Evolutionary conservation across 169 alveolate genomes (phyloP).

Genomic region (Ichthyophthirius multifiliis): DNA sequence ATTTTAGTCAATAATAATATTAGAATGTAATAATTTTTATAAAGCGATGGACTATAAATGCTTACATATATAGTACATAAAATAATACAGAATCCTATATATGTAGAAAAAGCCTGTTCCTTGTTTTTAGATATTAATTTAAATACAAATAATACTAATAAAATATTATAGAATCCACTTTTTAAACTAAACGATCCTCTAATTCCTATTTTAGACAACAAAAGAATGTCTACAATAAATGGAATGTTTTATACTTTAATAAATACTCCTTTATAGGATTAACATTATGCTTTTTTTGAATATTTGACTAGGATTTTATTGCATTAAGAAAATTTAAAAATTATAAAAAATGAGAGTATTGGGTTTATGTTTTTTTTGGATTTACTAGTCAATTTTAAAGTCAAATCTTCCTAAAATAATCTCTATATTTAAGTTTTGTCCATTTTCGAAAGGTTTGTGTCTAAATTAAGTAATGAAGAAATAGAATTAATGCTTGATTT

Average conservation of each 20-base stretch:
- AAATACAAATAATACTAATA: background rate
- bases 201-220: background rate
- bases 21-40: background rate
- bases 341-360: background rate
- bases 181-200: background rate
- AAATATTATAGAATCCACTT: background rate
- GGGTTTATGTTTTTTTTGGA: background rate
- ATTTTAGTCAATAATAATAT: background rate
- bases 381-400: background rate
- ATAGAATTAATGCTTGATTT: background rate
- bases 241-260: background rate
- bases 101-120: background rate
- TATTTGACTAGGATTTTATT: background rate
- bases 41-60: background rate
- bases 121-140: background rate
- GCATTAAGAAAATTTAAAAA: background rate
- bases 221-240: background rate
- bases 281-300: background rate
- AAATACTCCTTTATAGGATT: background rate
- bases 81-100: background rate
- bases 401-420: background rate
- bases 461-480: background rate
- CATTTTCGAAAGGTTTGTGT: background rate
- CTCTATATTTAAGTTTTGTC: background rate
- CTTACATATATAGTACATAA: background rate